A percentile compares a stretch with the other conserved stretches of the same genome.
Conservation (phyloP, 495 filamentous ascomycete species). For the Penicillium waksmanii region DNA sequence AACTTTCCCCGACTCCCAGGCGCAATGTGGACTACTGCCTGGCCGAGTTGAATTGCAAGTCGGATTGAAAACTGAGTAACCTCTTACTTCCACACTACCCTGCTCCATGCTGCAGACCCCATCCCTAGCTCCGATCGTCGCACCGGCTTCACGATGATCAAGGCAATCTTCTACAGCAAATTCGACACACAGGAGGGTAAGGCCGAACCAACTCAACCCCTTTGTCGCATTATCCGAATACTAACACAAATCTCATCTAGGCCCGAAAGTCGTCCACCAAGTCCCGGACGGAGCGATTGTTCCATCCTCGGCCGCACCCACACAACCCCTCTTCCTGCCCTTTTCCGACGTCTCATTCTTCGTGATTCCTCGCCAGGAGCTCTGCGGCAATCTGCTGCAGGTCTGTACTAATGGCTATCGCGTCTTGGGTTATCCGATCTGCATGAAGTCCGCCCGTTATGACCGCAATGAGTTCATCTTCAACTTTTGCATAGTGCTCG, state of each 20-base stretch:
- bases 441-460: conserved; percentile 75
- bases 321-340: conserved; percentile 70
- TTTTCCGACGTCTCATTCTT: conserved; percentile 84
- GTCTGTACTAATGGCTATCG: conserved; percentile 76
- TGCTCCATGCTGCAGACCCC: background rate
- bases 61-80: background rate
- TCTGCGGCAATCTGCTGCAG: conserved; percentile 81
- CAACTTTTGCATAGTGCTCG: conserved; percentile 89
- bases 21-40: background rate
- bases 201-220: conserved; percentile 5
- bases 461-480: conserved; percentile 96
- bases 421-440: conserved; percentile 87
- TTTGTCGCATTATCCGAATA: background rate
- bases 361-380: conserved; percentile 89
- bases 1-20: background rate
- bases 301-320: conserved; percentile 52
- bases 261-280: conserved; percentile 68
- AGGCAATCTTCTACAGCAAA: conserved; percentile 92
- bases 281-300: conserved; percentile 72
- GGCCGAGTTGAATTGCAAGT: background rate
- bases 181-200: conserved; percentile 90
- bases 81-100: no score
- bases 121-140: conserved; percentile 14
- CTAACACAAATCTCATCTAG: conserved; percentile 47
- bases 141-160: conserved; percentile 61